phyloP scores from a whole-genome alignment of 257 asterid species.

The Vinca minor region DNA sequence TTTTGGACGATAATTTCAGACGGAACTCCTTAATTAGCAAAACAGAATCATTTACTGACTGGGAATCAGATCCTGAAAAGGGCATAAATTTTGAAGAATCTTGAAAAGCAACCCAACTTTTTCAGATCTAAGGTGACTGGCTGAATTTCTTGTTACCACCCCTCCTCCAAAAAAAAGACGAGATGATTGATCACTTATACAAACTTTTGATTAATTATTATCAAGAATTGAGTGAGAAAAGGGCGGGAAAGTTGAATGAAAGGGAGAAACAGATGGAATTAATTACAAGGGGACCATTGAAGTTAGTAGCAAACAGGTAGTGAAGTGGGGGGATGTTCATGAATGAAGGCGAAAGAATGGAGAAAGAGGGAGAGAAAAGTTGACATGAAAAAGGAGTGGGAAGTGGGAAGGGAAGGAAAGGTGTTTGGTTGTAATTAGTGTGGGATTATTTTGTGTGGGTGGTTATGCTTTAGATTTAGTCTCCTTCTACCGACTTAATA shows the following conservation, averaged over 20 bases:
- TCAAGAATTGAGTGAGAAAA: not conserved
- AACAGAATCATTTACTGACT: conserved; percentile 27
- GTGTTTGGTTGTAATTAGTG: not conserved
- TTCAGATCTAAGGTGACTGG: conserved; percentile 17
- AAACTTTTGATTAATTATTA: no score
- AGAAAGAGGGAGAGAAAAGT: conserved; percentile 15
- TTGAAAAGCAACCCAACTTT: conserved; percentile 4
- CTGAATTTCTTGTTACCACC: not conserved
- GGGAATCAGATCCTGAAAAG: conserved; percentile 30
- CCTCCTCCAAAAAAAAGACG: no score
- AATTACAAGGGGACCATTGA: no score
- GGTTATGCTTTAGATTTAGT: no score
- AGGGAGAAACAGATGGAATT: not conserved
- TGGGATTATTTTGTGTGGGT: not conserved
- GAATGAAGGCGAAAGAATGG: conserved; percentile 15
- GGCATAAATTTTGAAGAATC: conserved; percentile 28
- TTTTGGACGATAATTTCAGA: no score
- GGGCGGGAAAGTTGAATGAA: conserved; percentile 1
- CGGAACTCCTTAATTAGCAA: conserved; percentile 1
- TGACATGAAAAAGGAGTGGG: conserved; percentile 8
- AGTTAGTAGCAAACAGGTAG: not conserved
- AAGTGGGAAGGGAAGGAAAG: no score
- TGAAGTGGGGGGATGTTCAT: not conserved
- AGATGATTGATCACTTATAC: not conserved
- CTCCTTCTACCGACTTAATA: no score